phyloP scores from a whole-genome alignment of 495 filamentous ascomycete genomes.

The Glonium stellatum region DNA sequence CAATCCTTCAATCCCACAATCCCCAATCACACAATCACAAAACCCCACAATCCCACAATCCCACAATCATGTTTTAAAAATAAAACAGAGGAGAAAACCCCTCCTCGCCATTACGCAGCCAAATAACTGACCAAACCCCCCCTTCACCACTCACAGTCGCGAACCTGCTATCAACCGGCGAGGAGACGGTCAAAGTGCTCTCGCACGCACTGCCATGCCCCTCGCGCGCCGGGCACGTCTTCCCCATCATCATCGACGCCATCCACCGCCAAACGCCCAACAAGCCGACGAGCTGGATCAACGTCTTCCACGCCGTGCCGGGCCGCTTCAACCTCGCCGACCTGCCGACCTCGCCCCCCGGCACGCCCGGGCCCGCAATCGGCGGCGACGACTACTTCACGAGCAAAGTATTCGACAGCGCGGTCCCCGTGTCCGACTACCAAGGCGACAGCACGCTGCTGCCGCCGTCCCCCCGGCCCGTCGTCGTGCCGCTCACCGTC shows the following conservation, averaged over 20 bases:
- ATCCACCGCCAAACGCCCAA: constrained; percentile 46
- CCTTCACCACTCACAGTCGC: constrained; percentile 14
- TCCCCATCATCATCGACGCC: constrained; percentile 46
- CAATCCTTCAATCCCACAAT: too few relatives aligned
- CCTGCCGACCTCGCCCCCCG: constrained; percentile 54
- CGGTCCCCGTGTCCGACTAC: constrained; percentile 51
- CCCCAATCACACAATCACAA: too few relatives aligned
- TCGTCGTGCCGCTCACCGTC: constrained; percentile 58
- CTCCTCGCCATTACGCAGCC: too few relatives aligned
- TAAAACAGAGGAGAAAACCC: too few relatives aligned
- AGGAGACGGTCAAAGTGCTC: constrained; percentile 48
- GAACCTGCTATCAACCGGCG: not conserved
- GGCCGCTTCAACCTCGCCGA: constrained; percentile 56
- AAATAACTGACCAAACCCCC: not conserved
- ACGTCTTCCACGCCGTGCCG: constrained; percentile 57
- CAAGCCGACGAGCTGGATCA: constrained; percentile 48
- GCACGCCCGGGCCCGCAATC: constrained; percentile 46
- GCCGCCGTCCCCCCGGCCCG: constrained; percentile 47
- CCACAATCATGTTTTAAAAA: too few relatives aligned
- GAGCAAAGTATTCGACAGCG: constrained; percentile 48
- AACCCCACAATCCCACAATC: too few relatives aligned
- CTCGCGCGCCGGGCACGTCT: constrained; percentile 45
- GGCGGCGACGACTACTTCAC: constrained; percentile 52
- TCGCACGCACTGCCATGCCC: constrained; percentile 59
- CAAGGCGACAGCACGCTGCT: constrained; percentile 37